These are phyloP conservation scores for Waltergamsia citrina DNA, from an alignment of 2,329 filamentous ascomycete genomes.

Conservation along the genomic window DNA sequence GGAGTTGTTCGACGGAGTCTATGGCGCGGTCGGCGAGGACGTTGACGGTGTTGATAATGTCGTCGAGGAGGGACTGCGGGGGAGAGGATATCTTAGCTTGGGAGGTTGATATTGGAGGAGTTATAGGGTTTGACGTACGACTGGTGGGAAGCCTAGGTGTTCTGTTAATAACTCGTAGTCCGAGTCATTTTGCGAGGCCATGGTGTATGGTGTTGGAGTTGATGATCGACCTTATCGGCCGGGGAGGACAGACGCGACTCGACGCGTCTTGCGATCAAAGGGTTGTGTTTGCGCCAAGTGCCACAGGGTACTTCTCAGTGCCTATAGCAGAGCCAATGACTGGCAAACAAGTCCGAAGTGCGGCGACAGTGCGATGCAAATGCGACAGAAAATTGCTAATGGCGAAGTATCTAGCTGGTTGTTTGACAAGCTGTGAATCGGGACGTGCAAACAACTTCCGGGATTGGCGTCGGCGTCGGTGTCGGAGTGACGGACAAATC, in stretches of 20 bases:
- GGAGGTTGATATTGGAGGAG: constrained; percentile 5
- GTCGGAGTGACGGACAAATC: too few species aligned
- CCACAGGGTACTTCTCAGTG: too few species aligned
- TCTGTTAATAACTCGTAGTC: constrained; percentile 75
- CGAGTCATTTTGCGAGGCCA: constrained; percentile 25
- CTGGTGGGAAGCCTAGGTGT: constrained; percentile 89
- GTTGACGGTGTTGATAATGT: constrained; percentile 96
- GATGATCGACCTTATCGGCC: too few species aligned
- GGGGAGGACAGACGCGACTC: constrained; percentile 2
- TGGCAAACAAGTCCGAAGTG: too few species aligned
- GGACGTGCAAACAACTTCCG: too few species aligned
- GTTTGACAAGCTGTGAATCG: too few species aligned
- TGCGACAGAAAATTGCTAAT: too few species aligned
- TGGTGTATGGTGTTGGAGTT: constrained; percentile 12
- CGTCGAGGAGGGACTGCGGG: constrained; percentile 78
- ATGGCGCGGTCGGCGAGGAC: constrained; percentile 85
- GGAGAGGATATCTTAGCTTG: constrained; percentile 5
- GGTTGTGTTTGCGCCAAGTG: too few species aligned
- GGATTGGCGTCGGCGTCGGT: too few species aligned
- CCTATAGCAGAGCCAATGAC: too few species aligned
- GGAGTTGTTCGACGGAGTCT: constrained; percentile 75
- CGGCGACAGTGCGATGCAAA: too few species aligned
- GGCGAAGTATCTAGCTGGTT: too few species aligned
- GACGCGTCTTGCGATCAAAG: not conserved
- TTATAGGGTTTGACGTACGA: constrained; percentile 46